Conservation (phyloP, 768 basidiomycete genomes). For the Lentinus brumalis region DNA sequence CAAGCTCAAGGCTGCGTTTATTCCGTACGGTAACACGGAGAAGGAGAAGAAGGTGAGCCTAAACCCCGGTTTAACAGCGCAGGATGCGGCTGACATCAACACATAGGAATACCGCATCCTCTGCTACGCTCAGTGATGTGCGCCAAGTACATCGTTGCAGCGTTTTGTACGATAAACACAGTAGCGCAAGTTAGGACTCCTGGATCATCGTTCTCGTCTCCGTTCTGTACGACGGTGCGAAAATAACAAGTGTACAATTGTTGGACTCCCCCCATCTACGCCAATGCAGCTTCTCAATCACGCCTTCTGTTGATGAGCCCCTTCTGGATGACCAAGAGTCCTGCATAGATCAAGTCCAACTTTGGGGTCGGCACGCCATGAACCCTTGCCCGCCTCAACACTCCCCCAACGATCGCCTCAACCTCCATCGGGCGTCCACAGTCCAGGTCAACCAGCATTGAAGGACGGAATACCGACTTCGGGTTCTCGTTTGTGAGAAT, state of each 20-base stretch:
- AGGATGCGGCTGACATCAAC: neutral
- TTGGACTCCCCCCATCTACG: neutral
- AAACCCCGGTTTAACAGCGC: neutral
- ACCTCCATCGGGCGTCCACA: slow-evolving; percentile 40
- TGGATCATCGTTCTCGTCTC: neutral
- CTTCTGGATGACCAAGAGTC: slow-evolving; percentile 24
- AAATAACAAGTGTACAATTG: neutral
- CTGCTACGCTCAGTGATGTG: slow-evolving; percentile 34
- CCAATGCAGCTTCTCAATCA: neutral
- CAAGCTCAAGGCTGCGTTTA: slow-evolving; percentile 53
- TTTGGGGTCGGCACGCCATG: slow-evolving; percentile 18
- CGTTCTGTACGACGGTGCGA: too few relatives aligned
- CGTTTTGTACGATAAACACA: neutral
- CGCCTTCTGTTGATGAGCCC: neutral
- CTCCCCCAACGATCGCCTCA: slow-evolving; percentile 38
- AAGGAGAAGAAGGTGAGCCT: slow-evolving; percentile 49
- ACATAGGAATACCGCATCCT: slow-evolving; percentile 44
- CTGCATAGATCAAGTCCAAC: slow-evolving; percentile 25
- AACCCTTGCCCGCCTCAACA: slow-evolving; percentile 21
- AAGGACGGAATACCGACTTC: slow-evolving; percentile 34
- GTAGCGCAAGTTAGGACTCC: neutral
- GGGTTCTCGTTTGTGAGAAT: slow-evolving; percentile 29
- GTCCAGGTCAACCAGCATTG: slow-evolving; percentile 41
- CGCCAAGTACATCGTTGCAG: neutral
- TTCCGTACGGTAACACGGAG: slow-evolving; percentile 56